Evolutionary conservation across 768 basidiomycete genomes (phyloP).

Genomic region (Rhodotorula paludigena): DNA sequence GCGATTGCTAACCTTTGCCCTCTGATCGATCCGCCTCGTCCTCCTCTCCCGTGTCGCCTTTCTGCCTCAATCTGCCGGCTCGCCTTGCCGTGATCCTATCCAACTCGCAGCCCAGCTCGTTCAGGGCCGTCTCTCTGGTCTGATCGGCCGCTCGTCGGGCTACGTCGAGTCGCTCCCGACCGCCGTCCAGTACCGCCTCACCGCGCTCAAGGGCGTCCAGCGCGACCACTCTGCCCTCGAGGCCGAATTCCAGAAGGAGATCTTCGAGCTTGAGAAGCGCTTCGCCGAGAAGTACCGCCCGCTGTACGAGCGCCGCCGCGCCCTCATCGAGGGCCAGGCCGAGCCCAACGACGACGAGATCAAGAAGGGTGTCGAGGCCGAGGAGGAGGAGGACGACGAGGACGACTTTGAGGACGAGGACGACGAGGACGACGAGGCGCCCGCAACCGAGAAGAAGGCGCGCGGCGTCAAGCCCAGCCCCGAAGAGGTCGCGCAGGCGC

Average conservation of each 20-base stretch:
- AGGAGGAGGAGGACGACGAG: slow-evolving; percentile 43
- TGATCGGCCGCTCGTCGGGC: slow-evolving; percentile 86
- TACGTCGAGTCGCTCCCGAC: slow-evolving; percentile 85
- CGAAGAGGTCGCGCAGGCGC: slow-evolving; percentile 44
- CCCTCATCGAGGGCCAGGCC: slow-evolving; percentile 71
- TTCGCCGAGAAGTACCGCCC: slow-evolving; percentile 56
- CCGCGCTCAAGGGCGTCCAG: slow-evolving; percentile 91
- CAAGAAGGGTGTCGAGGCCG: slow-evolving; percentile 57
- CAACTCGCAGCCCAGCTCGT: slow-evolving; percentile 59
- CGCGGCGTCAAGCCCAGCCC: slow-evolving; percentile 41
- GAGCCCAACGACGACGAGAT: slow-evolving; percentile 76
- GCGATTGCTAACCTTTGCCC: too few relatives aligned
- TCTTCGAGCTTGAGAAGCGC: slow-evolving; percentile 92
- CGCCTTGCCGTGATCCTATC: neutral
- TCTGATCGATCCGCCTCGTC: neutral
- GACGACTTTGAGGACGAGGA: slow-evolving; percentile 42
- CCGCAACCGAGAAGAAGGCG: slow-evolving; percentile 39
- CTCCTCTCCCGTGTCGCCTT: neutral
- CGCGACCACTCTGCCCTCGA: slow-evolving; percentile 84
- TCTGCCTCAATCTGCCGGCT: neutral
- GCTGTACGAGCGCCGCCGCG: slow-evolving; percentile 76
- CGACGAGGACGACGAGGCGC: slow-evolving; percentile 44
- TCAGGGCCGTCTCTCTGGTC: slow-evolving; percentile 74
- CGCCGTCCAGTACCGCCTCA: slow-evolving; percentile 74
- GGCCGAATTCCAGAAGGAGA: slow-evolving; percentile 89